Percentiles rank a stretch among this genome's conserved stretches.
Conservation (phyloP, 106 monocot genomes). For the Phalaenopsis equestris region DNA sequence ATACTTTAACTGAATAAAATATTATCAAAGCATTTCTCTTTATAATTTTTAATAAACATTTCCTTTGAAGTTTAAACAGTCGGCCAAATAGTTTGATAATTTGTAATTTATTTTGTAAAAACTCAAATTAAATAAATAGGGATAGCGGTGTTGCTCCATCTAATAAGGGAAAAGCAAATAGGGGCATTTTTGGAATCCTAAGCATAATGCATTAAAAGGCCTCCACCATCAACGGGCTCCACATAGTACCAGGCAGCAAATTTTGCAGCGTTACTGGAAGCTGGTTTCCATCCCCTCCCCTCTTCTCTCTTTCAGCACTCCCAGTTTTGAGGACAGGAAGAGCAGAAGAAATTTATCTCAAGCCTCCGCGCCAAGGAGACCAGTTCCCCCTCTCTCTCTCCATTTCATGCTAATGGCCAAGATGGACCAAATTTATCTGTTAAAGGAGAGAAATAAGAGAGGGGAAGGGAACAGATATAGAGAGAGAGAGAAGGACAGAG, state of each 20-base stretch:
- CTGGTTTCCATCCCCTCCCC: neutral
- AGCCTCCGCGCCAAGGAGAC: neutral
- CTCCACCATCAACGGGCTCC: neutral
- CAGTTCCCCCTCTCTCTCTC: neutral
- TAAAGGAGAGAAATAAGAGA: neutral
- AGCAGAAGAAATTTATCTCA: neutral
- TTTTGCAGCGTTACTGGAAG: neutral
- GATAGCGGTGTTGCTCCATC: too few relatives aligned
- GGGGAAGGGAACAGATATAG: constrained; percentile 4
- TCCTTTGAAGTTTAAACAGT: too few relatives aligned
- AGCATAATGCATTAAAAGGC: neutral
- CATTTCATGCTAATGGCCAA: constrained; percentile 7
- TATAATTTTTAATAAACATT: too few relatives aligned
- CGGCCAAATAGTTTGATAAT: too few relatives aligned
- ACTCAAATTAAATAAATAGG: neutral
- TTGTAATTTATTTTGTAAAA: neutral
- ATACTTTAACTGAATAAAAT: too few relatives aligned
- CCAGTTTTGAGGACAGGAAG: neutral
- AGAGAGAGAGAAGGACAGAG: neutral
- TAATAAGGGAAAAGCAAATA: neutral
- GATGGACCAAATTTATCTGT: constrained; percentile 12
- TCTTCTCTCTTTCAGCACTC: neutral
- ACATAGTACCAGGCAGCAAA: neutral
- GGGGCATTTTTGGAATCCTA: neutral
- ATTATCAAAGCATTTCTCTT: too few relatives aligned